Conservation (phyloP, 2,329 filamentous ascomycete species). For the Ophiostoma tasmaniense region DNA sequence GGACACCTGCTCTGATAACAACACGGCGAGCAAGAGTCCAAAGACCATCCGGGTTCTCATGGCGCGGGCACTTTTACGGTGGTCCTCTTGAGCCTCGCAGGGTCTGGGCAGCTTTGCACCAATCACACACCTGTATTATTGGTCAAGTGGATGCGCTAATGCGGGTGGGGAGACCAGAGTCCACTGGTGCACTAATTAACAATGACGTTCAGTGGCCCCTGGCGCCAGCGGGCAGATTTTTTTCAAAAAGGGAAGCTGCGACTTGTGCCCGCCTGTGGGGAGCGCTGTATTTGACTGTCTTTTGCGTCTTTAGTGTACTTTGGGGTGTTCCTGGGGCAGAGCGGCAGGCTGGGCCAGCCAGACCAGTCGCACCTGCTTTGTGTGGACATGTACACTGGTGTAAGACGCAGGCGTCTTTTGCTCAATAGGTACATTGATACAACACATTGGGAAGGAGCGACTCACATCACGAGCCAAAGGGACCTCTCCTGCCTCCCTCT, state of each 20-base stretch:
- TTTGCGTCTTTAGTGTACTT: not conserved
- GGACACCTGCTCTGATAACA: not conserved
- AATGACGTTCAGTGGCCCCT: constrained; percentile 9
- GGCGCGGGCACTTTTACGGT: constrained; percentile 2
- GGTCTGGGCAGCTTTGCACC: constrained; percentile 3
- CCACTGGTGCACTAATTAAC: constrained; percentile 1
- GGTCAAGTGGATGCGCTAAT: constrained; percentile 6
- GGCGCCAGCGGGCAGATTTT: constrained; percentile 5
- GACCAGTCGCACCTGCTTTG: not conserved
- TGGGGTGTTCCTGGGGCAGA: not conserved
- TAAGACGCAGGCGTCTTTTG: not conserved
- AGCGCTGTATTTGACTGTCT: not conserved
- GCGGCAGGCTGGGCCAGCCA: not conserved
- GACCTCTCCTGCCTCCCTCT: not conserved
- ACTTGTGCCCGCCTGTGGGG: not conserved
- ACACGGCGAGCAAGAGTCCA: not conserved
- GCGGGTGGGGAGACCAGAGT: constrained; percentile 12
- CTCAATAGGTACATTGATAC: not conserved
- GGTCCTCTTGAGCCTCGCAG: constrained; percentile 14
- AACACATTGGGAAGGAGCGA: not conserved
- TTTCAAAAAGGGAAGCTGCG: constrained; percentile 7
- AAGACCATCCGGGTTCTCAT: constrained; percentile 24
- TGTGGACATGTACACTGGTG: not conserved
- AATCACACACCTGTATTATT: not conserved
- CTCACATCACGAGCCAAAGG: constrained; percentile 2